Base-by-base conservation (phyloP, 2,329 filamentous ascomycete species). In the Septoria linicola region DNA sequence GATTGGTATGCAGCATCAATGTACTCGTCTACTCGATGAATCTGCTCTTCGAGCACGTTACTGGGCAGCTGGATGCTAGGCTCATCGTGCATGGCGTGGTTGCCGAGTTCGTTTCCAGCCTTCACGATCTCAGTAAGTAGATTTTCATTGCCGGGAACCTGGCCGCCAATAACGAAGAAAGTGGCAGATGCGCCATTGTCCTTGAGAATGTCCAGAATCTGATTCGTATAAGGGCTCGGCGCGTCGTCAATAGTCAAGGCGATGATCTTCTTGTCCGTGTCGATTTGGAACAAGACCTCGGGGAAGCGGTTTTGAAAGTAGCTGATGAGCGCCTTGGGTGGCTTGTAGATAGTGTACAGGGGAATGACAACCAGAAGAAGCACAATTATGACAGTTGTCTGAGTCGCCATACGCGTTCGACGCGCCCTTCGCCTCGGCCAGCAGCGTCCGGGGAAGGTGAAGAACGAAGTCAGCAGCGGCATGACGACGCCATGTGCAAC, bases 11-110 rank as follows among this genome's bases (percentile, higher is more conserved):
- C 82, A 0, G 67, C 60, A 7, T 75, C 70, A 43, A 90, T 80
- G 63, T 80, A 74, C 0, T 57, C 66, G 59, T 89, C 82, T 13
- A 95, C 88, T 8, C 76, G 60, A 10, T 69, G 65, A 44, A 95
- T 84, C 72, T 95, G 82, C 1, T 67, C 64, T 30, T 75, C 71
- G 1, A 96, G 78, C 55, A 80, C 76, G 1, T 72, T 72, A 44
- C 83, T 76, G 34, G 75, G 70, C 20, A 95, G 74, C 0, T 74
- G 74, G 37, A 80, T 76, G 8, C 84, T 85, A 0, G 89, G 83
- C 73, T 93, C 88, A 70, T 96, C 90, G 67, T 83, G 80, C 88
- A 93, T 91, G 8, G 87, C 90, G 70, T 96, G 90, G 71, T 96
- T 96, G 19, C 81, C 90, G 3, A 96, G 75, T 73, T 78, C 78